These are phyloP conservation scores for Ilex paraguariensis DNA, from an alignment of 305 asterid species.

Conservation along the genomic window DNA sequence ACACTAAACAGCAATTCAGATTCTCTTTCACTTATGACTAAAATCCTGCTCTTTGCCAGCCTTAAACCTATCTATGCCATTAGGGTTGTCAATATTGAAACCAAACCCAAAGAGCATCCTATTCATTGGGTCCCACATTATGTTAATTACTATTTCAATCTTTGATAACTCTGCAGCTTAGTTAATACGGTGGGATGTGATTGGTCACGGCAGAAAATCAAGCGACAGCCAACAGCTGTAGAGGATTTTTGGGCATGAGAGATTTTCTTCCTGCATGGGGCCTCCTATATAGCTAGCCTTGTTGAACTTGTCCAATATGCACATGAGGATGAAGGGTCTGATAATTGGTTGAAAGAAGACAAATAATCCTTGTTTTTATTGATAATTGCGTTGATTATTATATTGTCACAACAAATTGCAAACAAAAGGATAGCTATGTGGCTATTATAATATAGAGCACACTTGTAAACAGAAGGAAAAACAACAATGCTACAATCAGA, in stretches of 20 bases:
- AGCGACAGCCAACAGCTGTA: conserved; percentile 17
- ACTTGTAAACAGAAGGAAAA: conserved; percentile 6
- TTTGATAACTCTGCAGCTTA: no score
- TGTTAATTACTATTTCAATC: background rate
- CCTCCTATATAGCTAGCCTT: no score
- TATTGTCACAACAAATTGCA: background rate
- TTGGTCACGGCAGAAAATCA: conserved; percentile 38
- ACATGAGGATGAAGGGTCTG: conserved; percentile 19
- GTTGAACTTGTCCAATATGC: conserved; percentile 18
- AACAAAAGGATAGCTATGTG: no score
- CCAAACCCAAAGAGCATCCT: no score
- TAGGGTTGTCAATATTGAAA: no score
- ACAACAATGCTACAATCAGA: conserved; percentile 4
- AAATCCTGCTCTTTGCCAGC: no score
- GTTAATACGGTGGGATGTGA: background rate
- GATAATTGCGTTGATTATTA: conserved; percentile 21
- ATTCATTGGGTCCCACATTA: no score
- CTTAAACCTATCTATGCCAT: no score
- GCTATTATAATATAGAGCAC: no score
- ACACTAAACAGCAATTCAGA: no score
- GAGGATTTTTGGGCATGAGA: conserved; percentile 6
- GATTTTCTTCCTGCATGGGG: conserved; percentile 15
- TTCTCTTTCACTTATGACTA: no score
- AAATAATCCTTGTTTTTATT: conserved; percentile 24
- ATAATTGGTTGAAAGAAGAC: conserved; percentile 27